These are phyloP conservation scores for Tanozyma kutaoensis DNA, from an alignment of 805 yeast genomes.

Conservation along the genomic window DNA sequence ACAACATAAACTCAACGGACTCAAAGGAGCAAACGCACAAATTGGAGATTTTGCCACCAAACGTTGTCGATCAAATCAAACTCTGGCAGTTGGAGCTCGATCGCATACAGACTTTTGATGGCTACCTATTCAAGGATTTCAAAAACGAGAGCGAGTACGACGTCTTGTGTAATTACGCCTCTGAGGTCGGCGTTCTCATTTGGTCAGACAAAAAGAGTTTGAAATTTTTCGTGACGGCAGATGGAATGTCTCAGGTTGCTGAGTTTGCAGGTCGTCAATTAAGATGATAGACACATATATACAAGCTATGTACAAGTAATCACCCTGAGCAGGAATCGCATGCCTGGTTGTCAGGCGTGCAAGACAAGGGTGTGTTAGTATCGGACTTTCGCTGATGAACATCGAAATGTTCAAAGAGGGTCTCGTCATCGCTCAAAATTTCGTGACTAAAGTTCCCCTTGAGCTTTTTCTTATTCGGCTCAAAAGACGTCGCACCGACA, in stretches of 20 bases:
- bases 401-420: too few relatives aligned
- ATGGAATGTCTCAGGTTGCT: conserved; percentile 82
- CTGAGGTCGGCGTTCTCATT: conserved; percentile 80
- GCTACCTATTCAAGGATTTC: conserved; percentile 82
- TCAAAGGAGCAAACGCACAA: conserved; percentile 29
- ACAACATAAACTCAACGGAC: conserved; percentile 23
- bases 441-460: too few relatives aligned
- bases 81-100: conserved; percentile 96
- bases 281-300: conserved; percentile 3
- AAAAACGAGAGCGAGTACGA: conserved; percentile 66
- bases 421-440: too few relatives aligned
- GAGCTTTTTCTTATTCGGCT: too few relatives aligned
- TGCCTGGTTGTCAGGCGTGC: too few relatives aligned
- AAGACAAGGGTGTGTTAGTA: too few relatives aligned
- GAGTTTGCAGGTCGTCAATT: conserved; percentile 66
- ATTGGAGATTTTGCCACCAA: conserved; percentile 72
- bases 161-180: conserved; percentile 60
- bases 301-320: too few relatives aligned
- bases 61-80: conserved; percentile 91
- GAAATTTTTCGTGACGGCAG: conserved; percentile 76
- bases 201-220: conserved; percentile 68
- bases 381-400: too few relatives aligned
- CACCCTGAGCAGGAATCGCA: too few relatives aligned
- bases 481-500: too few relatives aligned
- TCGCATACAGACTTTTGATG: conserved; percentile 76